Percentiles rank a stretch among this genome's conserved stretches.
Evolutionary conservation across 2,329 filamentous ascomycete genomes (phyloP).

Genomic region (Colletotrichum sp.): DNA sequence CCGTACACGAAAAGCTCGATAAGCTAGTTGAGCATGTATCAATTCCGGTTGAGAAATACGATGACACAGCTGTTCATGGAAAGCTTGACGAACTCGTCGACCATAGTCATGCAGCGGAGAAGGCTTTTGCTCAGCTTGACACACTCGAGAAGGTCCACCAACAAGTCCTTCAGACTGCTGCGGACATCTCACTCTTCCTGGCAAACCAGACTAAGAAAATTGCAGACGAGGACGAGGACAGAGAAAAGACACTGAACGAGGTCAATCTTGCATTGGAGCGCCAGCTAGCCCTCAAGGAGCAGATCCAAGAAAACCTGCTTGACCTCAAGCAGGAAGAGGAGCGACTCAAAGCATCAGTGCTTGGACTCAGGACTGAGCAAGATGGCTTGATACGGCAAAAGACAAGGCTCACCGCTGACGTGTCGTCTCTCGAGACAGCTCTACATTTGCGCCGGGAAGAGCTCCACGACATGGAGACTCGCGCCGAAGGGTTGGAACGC

Average conservation of each 20-base stretch:
- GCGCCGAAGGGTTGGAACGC: slow-evolving; percentile 87
- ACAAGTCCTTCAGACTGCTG: slow-evolving; percentile 83
- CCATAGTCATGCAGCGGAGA: slow-evolving; percentile 68
- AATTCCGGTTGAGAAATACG: slow-evolving; percentile 20
- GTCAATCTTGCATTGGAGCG: slow-evolving; percentile 82
- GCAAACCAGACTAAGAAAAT: slow-evolving; percentile 77
- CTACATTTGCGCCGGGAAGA: slow-evolving; percentile 89
- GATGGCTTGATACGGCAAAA: slow-evolving; percentile 81
- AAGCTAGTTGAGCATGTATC: slow-evolving; percentile 36
- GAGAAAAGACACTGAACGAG: slow-evolving; percentile 81
- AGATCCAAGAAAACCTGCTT: slow-evolving; percentile 61
- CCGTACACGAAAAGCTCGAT: slow-evolving; percentile 32
- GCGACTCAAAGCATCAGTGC: slow-evolving; percentile 59
- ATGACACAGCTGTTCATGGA: slow-evolving; percentile 29
- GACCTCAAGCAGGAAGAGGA: slow-evolving; percentile 58
- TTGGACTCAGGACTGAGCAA: slow-evolving; percentile 68
- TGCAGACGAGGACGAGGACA: slow-evolving; percentile 77
- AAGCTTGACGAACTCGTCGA: slow-evolving; percentile 56
- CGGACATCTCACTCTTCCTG: slow-evolving; percentile 84
- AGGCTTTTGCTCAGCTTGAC: slow-evolving; percentile 77
- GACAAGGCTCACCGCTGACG: slow-evolving; percentile 79
- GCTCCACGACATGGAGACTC: slow-evolving; percentile 86
- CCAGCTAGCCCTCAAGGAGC: slow-evolving; percentile 68
- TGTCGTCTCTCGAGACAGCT: slow-evolving; percentile 90
- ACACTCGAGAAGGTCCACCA: slow-evolving; percentile 89